A percentile compares a stretch with the other conserved stretches of the same genome.
Conservation (phyloP, 2,329 filamentous ascomycete species). For the Botrytis deweyae region DNA sequence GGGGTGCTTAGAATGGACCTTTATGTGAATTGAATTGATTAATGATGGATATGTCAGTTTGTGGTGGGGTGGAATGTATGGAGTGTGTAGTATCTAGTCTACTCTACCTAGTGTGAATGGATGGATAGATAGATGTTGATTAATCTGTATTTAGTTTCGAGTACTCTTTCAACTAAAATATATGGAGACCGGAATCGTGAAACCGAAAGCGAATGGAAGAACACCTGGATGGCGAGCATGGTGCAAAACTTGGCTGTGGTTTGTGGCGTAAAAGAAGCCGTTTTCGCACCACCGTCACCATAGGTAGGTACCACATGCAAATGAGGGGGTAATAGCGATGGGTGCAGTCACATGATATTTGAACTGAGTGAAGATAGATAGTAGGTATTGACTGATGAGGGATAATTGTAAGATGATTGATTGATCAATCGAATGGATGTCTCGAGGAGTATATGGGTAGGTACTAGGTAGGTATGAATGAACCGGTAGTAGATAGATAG, state of each 20-base stretch:
- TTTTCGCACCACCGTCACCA: not conserved
- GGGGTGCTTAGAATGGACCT: not conserved
- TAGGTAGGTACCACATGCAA: not conserved
- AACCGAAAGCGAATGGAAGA: not conserved
- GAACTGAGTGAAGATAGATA: not conserved
- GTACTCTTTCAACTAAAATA: not conserved
- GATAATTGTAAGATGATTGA: not conserved
- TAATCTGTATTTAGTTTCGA: not conserved
- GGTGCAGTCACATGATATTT: not conserved
- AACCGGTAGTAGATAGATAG: too few relatives aligned
- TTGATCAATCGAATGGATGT: too few relatives aligned
- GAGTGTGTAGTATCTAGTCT: not conserved
- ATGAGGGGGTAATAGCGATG: not conserved
- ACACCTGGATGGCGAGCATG: not conserved
- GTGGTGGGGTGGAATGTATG: not conserved
- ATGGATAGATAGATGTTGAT: not conserved
- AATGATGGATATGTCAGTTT: not conserved
- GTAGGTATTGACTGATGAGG: not conserved
- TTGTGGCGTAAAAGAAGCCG: not conserved
- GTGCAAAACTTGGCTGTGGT: not conserved
- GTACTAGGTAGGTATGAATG: too few relatives aligned
- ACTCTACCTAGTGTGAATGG: not conserved
- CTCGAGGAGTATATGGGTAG: too few relatives aligned
- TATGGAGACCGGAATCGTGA: not conserved
- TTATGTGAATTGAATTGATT: not conserved